phyloP scores from a whole-genome alignment of 371 early-diverging fungal species.

The Mucor mucedo region DNA sequence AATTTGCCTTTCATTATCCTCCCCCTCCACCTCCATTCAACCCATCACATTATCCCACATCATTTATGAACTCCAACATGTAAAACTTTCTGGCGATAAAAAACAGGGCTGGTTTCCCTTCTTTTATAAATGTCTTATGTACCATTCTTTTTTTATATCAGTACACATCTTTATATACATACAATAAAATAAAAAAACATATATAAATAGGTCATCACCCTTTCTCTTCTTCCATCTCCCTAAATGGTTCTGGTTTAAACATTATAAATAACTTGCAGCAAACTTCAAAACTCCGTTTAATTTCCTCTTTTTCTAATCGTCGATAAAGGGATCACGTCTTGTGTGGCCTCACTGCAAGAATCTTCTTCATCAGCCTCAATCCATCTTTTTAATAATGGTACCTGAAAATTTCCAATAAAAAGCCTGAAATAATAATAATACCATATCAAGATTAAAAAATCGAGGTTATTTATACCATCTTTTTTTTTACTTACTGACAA shows the following conservation, averaged over 20 bases:
- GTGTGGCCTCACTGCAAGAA: neutral
- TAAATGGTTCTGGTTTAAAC: neutral
- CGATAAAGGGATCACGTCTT: neutral
- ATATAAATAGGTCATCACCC: no score
- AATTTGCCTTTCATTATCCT: neutral
- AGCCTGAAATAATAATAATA: conserved; percentile 29
- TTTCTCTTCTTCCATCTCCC: no score
- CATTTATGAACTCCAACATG: neutral
- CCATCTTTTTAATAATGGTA: conserved; percentile 63
- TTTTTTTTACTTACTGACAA: conserved; percentile 51
- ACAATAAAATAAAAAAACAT: no score
- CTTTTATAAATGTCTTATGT: neutral
- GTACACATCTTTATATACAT: no score
- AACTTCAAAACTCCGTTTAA: neutral
- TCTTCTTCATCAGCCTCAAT: conserved; percentile 30
- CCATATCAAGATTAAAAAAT: neutral
- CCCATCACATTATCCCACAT: neutral
- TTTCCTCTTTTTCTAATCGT: conserved; percentile 11
- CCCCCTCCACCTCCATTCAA: neutral
- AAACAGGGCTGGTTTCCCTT: neutral
- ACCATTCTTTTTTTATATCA: no score
- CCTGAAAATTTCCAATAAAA: conserved; percentile 69
- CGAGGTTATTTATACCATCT: no score
- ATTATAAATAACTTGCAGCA: neutral
- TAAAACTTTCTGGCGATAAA: neutral